These are phyloP conservation scores for Beauveria brongniartii DNA, from an alignment of 2,329 filamentous ascomycete genomes.

Conservation along the genomic window DNA sequence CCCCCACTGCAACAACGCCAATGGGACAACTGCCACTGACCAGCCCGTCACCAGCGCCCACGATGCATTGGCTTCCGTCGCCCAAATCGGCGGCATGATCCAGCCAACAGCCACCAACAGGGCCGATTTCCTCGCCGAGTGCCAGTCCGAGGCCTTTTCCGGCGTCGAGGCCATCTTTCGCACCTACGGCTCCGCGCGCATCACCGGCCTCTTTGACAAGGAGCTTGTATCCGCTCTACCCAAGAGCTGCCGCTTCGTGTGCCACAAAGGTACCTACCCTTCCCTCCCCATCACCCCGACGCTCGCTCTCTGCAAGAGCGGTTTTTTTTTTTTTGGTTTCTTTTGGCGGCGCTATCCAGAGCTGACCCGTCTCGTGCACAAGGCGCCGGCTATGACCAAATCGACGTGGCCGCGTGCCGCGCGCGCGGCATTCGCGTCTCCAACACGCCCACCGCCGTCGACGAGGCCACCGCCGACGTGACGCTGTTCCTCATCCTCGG, in stretches of 20 bases:
- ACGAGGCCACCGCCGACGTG: conserved; percentile 76
- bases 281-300: too few species aligned
- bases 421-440: conserved; percentile 60
- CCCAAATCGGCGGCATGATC: conserved; percentile 56
- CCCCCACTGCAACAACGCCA: background rate
- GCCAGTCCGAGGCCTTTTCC: conserved; percentile 55
- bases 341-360: background rate
- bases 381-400: conserved; percentile 81
- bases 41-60: conserved; percentile 45
- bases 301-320: background rate
- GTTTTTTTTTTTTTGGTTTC: background rate
- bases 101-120: conserved; percentile 53
- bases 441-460: conserved; percentile 73
- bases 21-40: background rate
- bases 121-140: conserved; percentile 61
- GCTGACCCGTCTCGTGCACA: conserved; percentile 29
- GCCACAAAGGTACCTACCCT: conserved; percentile 45
- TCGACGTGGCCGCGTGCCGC: conserved; percentile 66
- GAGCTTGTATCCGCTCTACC: conserved; percentile 57
- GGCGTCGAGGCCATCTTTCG: conserved; percentile 59
- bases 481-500: conserved; percentile 77
- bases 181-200: conserved; percentile 55
- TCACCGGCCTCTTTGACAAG: conserved; percentile 63
- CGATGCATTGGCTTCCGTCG: conserved; percentile 54
- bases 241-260: conserved; percentile 46